Conservation (phyloP, 306 rosid species). For the Vicia sativa region DNA sequence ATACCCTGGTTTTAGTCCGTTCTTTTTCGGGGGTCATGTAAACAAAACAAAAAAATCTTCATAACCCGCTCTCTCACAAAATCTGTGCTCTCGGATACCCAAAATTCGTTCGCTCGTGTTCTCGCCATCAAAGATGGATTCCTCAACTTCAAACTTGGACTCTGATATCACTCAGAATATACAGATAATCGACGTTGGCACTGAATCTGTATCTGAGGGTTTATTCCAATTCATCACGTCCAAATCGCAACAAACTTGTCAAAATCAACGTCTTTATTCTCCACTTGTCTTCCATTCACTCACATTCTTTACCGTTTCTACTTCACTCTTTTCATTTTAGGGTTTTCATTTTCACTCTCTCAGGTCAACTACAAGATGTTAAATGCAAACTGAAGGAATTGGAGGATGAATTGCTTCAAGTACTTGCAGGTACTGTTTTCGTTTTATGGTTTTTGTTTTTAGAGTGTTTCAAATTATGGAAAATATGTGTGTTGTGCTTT, state of each 20-base stretch:
- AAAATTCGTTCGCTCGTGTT: no score
- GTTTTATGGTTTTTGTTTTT: background rate
- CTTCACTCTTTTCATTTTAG: no score
- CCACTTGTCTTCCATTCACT: no score
- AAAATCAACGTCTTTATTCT: slow-evolving; percentile 48
- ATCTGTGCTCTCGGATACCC: no score
- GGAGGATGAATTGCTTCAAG: slow-evolving; percentile 83
- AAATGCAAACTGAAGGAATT: slow-evolving; percentile 68
- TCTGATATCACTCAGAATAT: slow-evolving; percentile 44
- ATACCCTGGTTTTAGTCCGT: no score
- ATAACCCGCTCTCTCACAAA: no score
- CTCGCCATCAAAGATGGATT: slow-evolving; percentile 40
- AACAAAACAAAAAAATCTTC: no score
- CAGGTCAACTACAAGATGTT: slow-evolving; percentile 57
- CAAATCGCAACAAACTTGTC: slow-evolving; percentile 49
- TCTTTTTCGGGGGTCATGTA: no score
- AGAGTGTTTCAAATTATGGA: background rate
- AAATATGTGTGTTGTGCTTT: background rate
- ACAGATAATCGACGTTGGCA: slow-evolving; percentile 43
- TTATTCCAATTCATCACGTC: slow-evolving; percentile 49
- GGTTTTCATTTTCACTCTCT: slow-evolving; percentile 15
- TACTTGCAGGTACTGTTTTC: slow-evolving; percentile 59
- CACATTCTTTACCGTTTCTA: no score
- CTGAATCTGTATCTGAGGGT: slow-evolving; percentile 35
- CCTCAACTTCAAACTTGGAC: slow-evolving; percentile 51